These are phyloP conservation scores for Cucurbitaria berberidis DNA, from an alignment of 2,329 filamentous ascomycete genomes.

Conservation along the genomic window DNA sequence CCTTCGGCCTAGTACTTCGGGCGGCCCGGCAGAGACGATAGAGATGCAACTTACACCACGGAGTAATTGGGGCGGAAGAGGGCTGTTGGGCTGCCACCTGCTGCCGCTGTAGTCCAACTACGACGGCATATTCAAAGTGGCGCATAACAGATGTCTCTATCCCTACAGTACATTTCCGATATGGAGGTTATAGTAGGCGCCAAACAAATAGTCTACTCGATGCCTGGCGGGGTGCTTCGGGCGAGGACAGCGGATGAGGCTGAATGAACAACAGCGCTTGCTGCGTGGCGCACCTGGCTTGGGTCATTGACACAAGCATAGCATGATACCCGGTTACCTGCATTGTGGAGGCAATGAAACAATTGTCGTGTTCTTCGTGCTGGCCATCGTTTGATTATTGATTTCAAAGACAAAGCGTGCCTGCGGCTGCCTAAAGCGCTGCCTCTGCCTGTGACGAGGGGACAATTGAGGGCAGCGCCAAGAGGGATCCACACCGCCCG, in stretches of 20 bases:
- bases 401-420: slow-evolving; percentile 23
- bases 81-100: slow-evolving; percentile 88
- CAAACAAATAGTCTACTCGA: neutral
- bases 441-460: slow-evolving; percentile 22
- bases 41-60: slow-evolving; percentile 76
- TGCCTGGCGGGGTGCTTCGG: neutral
- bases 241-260: neutral
- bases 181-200: neutral
- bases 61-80: slow-evolving; percentile 87
- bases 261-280: slow-evolving; percentile 27
- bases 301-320: slow-evolving; percentile 39
- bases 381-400: slow-evolving; percentile 3
- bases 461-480: slow-evolving; percentile 18
- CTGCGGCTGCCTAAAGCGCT: slow-evolving; percentile 30
- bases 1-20: slow-evolving; percentile 55
- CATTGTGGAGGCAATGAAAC: slow-evolving; percentile 8
- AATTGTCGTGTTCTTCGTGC: neutral
- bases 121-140: neutral
- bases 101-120: slow-evolving; percentile 68
- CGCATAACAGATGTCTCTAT: neutral
- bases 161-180: neutral
- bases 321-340: slow-evolving; percentile 46
- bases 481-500: slow-evolving; percentile 35
- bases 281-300: slow-evolving; percentile 46
- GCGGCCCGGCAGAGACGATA: slow-evolving; percentile 57